Conservation (phyloP, 176 grass and related monocot species). For the Poa annua region DNA sequence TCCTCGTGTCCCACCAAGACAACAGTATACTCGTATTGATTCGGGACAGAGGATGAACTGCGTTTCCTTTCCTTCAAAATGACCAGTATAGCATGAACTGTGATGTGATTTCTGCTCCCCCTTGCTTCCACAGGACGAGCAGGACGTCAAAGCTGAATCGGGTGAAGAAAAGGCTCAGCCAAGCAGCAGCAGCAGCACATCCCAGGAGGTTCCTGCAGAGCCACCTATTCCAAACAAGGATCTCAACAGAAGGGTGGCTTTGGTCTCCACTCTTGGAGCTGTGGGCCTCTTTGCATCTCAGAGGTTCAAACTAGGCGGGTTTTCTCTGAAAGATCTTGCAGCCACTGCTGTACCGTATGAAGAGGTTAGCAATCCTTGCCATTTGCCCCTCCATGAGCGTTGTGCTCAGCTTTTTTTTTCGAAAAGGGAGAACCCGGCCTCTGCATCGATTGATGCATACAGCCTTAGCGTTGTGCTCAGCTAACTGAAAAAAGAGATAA, state of each 20-base stretch:
- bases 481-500: not conserved
- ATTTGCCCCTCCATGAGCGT: not conserved
- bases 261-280: constrained; percentile 60
- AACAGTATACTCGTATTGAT: not conserved
- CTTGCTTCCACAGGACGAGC: constrained; percentile 58
- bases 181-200: constrained; percentile 21
- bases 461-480: not conserved
- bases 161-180: constrained; percentile 49
- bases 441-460: too few relatives aligned
- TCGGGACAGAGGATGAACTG: not conserved
- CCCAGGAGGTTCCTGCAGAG: constrained; percentile 44
- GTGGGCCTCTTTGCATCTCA: constrained; percentile 70
- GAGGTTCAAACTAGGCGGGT: constrained; percentile 72
- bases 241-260: constrained; percentile 80
- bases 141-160: constrained; percentile 39
- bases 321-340: constrained; percentile 84
- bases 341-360: constrained; percentile 74
- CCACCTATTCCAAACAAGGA: constrained; percentile 72
- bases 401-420: too few relatives aligned
- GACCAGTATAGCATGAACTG: not conserved
- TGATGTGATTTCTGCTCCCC: not conserved
- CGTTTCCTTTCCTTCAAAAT: not conserved
- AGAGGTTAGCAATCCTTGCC: constrained; percentile 47
- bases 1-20: not conserved
- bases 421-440: too few relatives aligned